Percentiles rank a stretch among this genome's conserved stretches.
Conservation (phyloP, 163 green algal genomes). For the Prototheca wickerhamii region DNA sequence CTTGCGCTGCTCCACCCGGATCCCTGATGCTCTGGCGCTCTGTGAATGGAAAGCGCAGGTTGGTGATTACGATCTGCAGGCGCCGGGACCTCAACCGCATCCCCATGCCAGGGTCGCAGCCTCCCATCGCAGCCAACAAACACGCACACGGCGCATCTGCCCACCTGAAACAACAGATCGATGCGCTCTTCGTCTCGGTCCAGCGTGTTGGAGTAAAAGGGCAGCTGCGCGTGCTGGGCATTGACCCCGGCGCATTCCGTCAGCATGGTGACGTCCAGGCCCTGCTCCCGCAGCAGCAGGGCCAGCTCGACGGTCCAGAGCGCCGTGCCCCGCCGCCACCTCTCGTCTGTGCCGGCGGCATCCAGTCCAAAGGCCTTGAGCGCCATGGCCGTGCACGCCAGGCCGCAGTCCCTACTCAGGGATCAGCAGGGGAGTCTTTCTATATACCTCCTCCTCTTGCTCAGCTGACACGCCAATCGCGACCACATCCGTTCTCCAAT, state of each 20-base stretch:
- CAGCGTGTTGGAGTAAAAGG: neutral
- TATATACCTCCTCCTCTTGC: neutral
- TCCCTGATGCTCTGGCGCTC: no score
- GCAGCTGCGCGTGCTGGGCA: neutral
- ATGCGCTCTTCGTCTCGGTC: neutral
- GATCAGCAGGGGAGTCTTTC: neutral
- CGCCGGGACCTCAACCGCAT: no score
- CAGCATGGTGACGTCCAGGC: neutral
- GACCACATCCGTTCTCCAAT: neutral
- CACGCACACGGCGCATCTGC: neutral
- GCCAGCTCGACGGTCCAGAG: conserved; percentile 4
- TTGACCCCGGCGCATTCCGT: neutral
- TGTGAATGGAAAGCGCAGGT: no score
- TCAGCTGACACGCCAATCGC: no score
- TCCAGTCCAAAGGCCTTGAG: neutral
- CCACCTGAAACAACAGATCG: neutral
- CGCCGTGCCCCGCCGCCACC: neutral
- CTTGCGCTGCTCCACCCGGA: no score
- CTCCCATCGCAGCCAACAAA: no score
- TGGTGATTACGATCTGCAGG: no score
- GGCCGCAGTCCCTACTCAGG: neutral
- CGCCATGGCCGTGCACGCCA: neutral
- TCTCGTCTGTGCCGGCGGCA: neutral
- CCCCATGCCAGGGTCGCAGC: no score
- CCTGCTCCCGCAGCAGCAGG: neutral